These are phyloP conservation scores for Pseudogymnoascus sp. DNA, from an alignment of 2,329 filamentous ascomycete species.

Conservation along the genomic window DNA sequence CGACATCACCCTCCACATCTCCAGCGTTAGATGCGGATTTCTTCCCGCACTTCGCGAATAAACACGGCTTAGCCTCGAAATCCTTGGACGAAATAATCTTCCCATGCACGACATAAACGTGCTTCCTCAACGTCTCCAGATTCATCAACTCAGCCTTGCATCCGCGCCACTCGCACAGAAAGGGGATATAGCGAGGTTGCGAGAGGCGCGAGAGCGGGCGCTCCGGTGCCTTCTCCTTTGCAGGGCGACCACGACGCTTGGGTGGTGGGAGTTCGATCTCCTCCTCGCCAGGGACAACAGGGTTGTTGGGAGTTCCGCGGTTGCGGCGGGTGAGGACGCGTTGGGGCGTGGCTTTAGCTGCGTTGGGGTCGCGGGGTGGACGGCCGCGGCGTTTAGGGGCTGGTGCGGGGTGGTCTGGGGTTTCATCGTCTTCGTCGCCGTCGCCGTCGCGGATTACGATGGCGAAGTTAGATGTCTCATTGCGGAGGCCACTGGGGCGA, in stretches of 20 bases:
- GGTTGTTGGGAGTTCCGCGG: background rate
- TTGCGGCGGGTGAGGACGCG: background rate
- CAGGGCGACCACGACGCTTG: background rate
- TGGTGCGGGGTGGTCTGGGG: background rate
- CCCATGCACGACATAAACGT: constrained; percentile 45
- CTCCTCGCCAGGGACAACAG: background rate
- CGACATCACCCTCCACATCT: constrained; percentile 16
- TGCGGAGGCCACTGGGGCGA: constrained; percentile 2
- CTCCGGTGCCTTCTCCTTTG: background rate
- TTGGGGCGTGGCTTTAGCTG: background rate
- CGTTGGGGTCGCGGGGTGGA: background rate
- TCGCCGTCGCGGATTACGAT: background rate
- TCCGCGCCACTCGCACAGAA: constrained; percentile 51
- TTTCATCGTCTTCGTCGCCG: background rate
- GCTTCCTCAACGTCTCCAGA: constrained; percentile 48
- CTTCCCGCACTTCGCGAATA: constrained; percentile 36
- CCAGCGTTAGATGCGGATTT: constrained; percentile 15
- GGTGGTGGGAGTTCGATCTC: background rate
- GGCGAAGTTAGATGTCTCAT: background rate
- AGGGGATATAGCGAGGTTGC: constrained; percentile 41
- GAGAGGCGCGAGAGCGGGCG: background rate
- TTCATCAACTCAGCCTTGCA: constrained; percentile 57
- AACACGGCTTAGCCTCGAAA: constrained; percentile 14
- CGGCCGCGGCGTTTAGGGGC: background rate
- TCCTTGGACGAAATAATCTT: background rate